These are phyloP conservation scores for Kwoniella mangroviensis DNA, from an alignment of 768 basidiomycete species.

Conservation along the genomic window DNA sequence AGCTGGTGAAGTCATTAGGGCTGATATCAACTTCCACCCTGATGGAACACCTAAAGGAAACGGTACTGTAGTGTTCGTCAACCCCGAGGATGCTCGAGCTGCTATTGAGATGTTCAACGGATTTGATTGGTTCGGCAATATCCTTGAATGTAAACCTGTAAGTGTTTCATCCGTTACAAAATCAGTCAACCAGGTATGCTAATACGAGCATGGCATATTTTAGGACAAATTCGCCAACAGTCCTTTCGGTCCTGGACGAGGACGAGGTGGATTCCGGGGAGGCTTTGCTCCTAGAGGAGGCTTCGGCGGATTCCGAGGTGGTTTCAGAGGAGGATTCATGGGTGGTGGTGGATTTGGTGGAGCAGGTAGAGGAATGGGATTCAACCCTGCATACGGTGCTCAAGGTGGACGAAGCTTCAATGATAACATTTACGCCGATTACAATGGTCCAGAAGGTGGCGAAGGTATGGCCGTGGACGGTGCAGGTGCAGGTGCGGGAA, in stretches of 20 bases:
- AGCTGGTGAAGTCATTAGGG: constrained; percentile 91
- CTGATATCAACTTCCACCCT: constrained; percentile 84
- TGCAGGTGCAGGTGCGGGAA: constrained; percentile 24
- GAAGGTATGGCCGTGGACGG: constrained; percentile 47
- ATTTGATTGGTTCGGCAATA: constrained; percentile 95
- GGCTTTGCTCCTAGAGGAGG: constrained; percentile 63
- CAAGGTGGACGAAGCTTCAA: constrained; percentile 64
- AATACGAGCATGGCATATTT: not conserved
- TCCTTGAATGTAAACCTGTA: constrained; percentile 94
- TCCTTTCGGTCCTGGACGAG: constrained; percentile 54
- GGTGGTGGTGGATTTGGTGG: constrained; percentile 60
- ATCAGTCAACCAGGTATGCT: not conserved
- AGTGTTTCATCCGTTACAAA: constrained; percentile 30
- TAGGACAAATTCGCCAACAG: constrained; percentile 59
- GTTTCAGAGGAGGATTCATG: constrained; percentile 49
- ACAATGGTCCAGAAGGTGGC: constrained; percentile 78
- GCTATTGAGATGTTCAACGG: constrained; percentile 95
- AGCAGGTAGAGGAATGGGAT: constrained; percentile 50
- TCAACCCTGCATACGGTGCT: constrained; percentile 63
- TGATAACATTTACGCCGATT: constrained; percentile 89
- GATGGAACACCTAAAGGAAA: constrained; percentile 95
- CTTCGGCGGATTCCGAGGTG: constrained; percentile 60
- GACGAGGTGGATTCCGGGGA: constrained; percentile 61
- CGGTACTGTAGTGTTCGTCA: constrained; percentile 96
- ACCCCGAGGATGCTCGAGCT: constrained; percentile 82